phyloP scores from a whole-genome alignment of 352 stramenopile genomes.

The Thraustochytrium sp. region DNA sequence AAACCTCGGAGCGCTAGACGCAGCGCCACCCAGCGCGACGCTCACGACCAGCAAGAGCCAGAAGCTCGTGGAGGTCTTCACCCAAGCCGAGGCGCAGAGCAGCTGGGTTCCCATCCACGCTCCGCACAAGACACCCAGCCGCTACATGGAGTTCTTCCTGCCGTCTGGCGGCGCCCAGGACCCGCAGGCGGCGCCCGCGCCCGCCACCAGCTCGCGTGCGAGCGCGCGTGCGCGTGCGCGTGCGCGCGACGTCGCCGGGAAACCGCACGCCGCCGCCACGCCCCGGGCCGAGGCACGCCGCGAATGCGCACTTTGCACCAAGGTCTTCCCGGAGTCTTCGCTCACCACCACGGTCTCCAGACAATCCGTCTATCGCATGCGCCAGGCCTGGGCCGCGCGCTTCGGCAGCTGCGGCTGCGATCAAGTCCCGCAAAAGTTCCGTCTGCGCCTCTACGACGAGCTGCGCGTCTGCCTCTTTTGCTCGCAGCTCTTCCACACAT shows the following conservation, averaged over 20 bases:
- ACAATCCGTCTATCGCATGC: background rate
- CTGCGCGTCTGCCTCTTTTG: conserved; percentile 25
- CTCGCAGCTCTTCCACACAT: conserved; percentile 15
- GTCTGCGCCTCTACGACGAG: conserved; percentile 34
- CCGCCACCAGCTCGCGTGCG: background rate
- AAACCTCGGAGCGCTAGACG: no score
- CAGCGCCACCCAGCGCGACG: no score
- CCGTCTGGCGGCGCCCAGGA: background rate
- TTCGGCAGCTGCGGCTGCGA: background rate
- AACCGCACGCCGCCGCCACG: background rate
- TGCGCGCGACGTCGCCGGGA: no score
- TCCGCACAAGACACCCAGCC: conserved; percentile 13
- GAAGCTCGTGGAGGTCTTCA: conserved; percentile 31
- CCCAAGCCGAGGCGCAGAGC: conserved; percentile 27
- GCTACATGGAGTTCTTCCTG: conserved; percentile 39
- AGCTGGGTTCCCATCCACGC: conserved; percentile 32
- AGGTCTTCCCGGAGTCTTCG: background rate
- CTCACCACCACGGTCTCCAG: background rate
- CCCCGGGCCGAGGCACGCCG: background rate
- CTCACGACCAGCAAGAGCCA: background rate
- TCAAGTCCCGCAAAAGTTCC: background rate
- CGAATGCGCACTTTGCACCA: background rate
- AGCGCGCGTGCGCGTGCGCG: background rate
- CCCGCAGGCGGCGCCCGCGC: background rate
- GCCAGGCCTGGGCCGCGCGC: conserved; percentile 1